Percentiles rank a stretch among this genome's conserved stretches.
Evolutionary conservation across 495 filamentous ascomycete genomes (phyloP).

Genomic region (Amphirosellinia nigrospora): DNA sequence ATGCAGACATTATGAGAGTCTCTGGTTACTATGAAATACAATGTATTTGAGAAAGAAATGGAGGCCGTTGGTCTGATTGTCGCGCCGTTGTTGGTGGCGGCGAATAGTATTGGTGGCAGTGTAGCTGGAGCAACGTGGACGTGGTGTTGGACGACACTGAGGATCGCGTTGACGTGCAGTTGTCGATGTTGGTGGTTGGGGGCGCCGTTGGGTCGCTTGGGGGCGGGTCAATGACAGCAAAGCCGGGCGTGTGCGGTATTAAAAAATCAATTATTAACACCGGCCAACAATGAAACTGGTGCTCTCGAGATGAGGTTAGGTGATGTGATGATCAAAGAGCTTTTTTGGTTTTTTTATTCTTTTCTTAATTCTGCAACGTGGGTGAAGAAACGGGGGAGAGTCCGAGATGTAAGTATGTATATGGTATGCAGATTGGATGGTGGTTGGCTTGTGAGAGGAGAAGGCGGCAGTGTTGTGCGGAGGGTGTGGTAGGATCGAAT

Average conservation of each 20-base stretch:
- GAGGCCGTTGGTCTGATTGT: constrained; percentile 19
- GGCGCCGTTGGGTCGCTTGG: constrained; percentile 31
- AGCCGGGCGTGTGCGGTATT: constrained; percentile 36
- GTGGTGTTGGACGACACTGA: constrained; percentile 7
- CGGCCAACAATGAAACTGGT: constrained; percentile 34
- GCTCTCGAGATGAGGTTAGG: constrained; percentile 14
- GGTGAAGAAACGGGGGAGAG: constrained; percentile 13
- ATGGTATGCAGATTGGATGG: constrained; percentile 30
- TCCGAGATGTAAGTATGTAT: constrained; percentile 23
- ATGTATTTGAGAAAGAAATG: constrained; percentile 22
- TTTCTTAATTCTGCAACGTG: constrained; percentile 23
- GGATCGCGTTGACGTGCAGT: constrained; percentile 27
- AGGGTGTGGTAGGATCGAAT: constrained; percentile 48
- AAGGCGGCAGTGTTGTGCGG: constrained; percentile 37
- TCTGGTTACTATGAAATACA: constrained; percentile 26
- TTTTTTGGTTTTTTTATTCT: constrained; percentile 22
- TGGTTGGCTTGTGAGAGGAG: constrained; percentile 39
- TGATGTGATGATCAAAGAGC: constrained; percentile 20
- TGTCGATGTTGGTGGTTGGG: constrained; percentile 38
- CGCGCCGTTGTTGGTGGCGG: constrained; percentile 15
- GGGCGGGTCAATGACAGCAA: constrained; percentile 33
- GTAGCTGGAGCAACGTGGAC: constrained; percentile 11
- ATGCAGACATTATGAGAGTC: constrained; percentile 72
- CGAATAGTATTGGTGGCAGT: constrained; percentile 12
- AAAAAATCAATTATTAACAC: constrained; percentile 28